These are phyloP conservation scores for Cystodermella granulosa DNA, from an alignment of 1,284 basidiomycete genomes.

Conservation along the genomic window DNA sequence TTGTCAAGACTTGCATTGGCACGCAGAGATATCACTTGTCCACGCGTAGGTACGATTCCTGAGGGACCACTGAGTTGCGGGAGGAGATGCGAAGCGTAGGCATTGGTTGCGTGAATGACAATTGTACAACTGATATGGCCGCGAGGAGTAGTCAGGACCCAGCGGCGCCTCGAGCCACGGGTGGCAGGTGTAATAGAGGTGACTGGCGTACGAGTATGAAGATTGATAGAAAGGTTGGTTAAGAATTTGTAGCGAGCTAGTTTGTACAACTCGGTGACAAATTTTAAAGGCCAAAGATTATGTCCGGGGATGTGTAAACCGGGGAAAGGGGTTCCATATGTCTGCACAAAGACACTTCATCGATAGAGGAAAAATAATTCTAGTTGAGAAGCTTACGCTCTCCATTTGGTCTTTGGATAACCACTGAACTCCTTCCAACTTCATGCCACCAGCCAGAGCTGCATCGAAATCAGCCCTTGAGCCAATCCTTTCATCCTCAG, in stretches of 20 bases:
- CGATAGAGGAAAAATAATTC: neutral
- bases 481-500: constrained; percentile 40
- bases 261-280: constrained; percentile 61
- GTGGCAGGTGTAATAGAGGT: constrained; percentile 37
- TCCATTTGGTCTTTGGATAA: neutral
- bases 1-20: constrained; percentile 30
- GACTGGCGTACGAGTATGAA: constrained; percentile 71
- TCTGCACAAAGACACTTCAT: constrained; percentile 33
- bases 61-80: constrained; percentile 51
- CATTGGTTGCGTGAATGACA: constrained; percentile 79
- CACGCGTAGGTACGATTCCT: constrained; percentile 68
- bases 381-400: neutral
- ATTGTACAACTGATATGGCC: constrained; percentile 54
- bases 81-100: constrained; percentile 63
- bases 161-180: constrained; percentile 29
- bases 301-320: constrained; percentile 49
- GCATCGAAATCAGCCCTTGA: constrained; percentile 48
- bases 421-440: constrained; percentile 1
- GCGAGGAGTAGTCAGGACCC: constrained; percentile 55
- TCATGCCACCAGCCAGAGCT: constrained; percentile 52
- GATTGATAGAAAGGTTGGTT: constrained; percentile 39
- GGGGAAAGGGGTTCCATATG: constrained; percentile 55
- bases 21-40: constrained; percentile 64
- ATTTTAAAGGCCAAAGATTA: constrained; percentile 75
- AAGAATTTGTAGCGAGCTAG: constrained; percentile 30